Evolutionary conservation across 805 yeast species (phyloP), one percentile per base, ranked within the genome.

Genomic region (Barnettozyma sucrosica): DNA sequence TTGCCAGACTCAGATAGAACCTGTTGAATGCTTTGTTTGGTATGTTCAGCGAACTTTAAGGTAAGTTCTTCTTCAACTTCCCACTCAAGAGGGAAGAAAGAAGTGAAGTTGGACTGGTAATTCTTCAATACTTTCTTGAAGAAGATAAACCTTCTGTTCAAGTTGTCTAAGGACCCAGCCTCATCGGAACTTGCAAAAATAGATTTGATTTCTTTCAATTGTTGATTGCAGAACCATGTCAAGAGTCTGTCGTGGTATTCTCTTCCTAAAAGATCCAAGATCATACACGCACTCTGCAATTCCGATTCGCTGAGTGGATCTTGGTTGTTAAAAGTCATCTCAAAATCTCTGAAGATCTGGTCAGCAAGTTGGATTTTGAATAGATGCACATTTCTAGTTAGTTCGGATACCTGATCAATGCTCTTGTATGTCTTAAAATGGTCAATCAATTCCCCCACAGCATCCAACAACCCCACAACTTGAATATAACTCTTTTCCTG

Each of bases 161-260:
- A 66, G 64, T 93, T 93, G 50, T 93, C 99, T 50, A 93, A 68
- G 5, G 95, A 84, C 1, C 97, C 97, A 0, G 99, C 99, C 66
- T 93, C 99, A 56, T 89, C 97, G 13, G 80, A 74, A 9, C 81
- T 72, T 46, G 80, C 76, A 66, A 93, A 93, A 10, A 93, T 88
- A 20, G 79, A 68, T 32, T 75, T 75, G 39, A 92, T 80, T 57
- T 92, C 98, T 57, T 76, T 77, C 45, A 93, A 70, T 52, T 84
- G 81, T 26, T 72, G 72, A 47, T 76, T 78, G 50, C 85, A 76
- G 63, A 85, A 87, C 92, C 95, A 88, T 41, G 74, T 77, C 8
- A 80, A 66, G 41, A 92, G 70, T 57, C 81, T 79, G 43, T 77
- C 78, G 42, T 72, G 75, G 51, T 80, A 75, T 44, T 79, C 73